Percentiles rank a stretch among this genome's conserved stretches.
Evolutionary conservation across 345 rosid species (phyloP).

Genomic region (Gossypium stocksii): DNA sequence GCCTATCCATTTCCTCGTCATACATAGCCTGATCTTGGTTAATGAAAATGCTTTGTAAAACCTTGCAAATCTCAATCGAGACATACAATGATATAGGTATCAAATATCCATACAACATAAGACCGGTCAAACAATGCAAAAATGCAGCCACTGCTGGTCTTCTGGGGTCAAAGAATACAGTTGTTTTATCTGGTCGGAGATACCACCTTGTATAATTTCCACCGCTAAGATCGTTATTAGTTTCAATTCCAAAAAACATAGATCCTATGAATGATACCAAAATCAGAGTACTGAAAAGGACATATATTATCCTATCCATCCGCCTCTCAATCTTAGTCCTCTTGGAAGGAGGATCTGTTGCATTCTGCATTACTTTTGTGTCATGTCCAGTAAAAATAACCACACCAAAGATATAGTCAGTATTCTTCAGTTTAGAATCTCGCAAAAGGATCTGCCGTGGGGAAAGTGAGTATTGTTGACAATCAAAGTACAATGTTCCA

Average conservation of each 20-base stretch:
- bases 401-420: conserved; percentile 59
- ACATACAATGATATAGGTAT: conserved; percentile 89
- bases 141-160: conserved; percentile 54
- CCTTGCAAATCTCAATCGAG: conserved; percentile 86
- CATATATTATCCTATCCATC: conserved; percentile 84
- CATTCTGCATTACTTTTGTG: conserved; percentile 93
- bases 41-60: conserved; percentile 82
- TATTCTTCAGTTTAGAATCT: conserved; percentile 78
- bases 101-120: conserved; percentile 87
- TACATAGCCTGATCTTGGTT: conserved; percentile 80
- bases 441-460: conserved; percentile 75
- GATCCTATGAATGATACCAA: conserved; percentile 68
- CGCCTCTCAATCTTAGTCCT: conserved; percentile 83
- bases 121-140: conserved; percentile 82
- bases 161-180: conserved; percentile 57
- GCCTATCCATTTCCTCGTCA: conserved; percentile 51
- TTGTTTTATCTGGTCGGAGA: conserved; percentile 57
- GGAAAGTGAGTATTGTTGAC: conserved; percentile 49
- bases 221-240: conserved; percentile 43
- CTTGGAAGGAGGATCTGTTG: conserved; percentile 79
- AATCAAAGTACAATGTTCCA: conserved; percentile 51
- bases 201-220: conserved; percentile 69
- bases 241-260: conserved; percentile 51
- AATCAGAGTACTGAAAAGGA: conserved; percentile 71
- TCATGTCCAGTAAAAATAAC: conserved; percentile 92